Base-by-base conservation (phyloP, 768 basidiomycete species). In the Leccinum olivaceopallidum region DNA sequence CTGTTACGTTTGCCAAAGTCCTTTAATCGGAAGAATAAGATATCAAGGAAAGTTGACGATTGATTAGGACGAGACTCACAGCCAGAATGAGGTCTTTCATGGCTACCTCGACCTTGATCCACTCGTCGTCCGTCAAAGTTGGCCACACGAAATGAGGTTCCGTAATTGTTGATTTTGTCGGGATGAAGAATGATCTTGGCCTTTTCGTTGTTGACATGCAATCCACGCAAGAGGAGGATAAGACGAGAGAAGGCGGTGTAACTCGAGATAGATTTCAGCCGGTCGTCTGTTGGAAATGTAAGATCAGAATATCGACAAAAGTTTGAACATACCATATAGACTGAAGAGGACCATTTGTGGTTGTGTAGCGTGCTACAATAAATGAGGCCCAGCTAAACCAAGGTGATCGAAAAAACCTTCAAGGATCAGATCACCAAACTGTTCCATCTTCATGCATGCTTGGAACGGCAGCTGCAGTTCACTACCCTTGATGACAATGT, bases 391-490 rank as follows among this genome's bases (percentile, higher is more conserved):
- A 54, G 6, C 1, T 0, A 22, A 34, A 20, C 7, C 24, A 4
- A 20, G 16, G 16, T 9, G 8, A 56, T 24, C 14, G 42, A 44
- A 28, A 36, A 18, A 34, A 67, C 81, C 55, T 71, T 88, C 89
- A 73, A 98, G 74, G 65, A 98, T 98, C 63, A 99, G 80, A 73
- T 99, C 97, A 79, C 97, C 97, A 67, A 99, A 98, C 77, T 98
- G 98, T 84, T 99, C 97, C 90, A 98, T 95, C 82, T 98, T 98
- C 93, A 99, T 95, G 68, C 95, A 96, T 16, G 97, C 96, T 77
- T 98, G 96, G 95, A 99, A 99, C 0, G 97, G 97, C 59, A 98
- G 80, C 69, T 99, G 97, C 53, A 99, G 80, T 74, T 99, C 97
- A 65, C 92, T 95, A 60, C 97, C 97, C 79, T 98, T 98, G 82